These are phyloP conservation scores for Aspergillus puulaauensis DNA, from an alignment of 2,329 filamentous ascomycete genomes.

Conservation along the genomic window DNA sequence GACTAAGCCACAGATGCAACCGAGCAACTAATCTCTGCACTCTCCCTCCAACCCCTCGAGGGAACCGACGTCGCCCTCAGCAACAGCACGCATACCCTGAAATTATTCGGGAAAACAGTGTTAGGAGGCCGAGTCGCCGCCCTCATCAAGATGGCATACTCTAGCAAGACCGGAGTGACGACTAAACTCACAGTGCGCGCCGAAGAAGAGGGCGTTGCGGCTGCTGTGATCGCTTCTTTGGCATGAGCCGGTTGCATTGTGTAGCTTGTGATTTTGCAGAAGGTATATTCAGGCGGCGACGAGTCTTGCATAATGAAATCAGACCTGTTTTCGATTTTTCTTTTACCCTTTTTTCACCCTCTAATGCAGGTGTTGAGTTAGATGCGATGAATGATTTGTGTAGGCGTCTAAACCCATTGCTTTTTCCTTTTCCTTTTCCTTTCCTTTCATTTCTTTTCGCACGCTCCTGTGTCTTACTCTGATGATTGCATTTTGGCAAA, in stretches of 20 bases:
- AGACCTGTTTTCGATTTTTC: constrained; percentile 15
- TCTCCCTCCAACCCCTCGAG: constrained; percentile 91
- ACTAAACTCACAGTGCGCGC: constrained; percentile 91
- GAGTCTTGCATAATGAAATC: constrained; percentile 25
- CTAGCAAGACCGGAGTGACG: constrained; percentile 87
- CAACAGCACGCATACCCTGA: constrained; percentile 88
- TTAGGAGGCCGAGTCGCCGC: constrained; percentile 85
- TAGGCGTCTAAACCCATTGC: constrained; percentile 17
- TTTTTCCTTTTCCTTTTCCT: constrained; percentile 5
- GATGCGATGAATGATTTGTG: constrained; percentile 22
- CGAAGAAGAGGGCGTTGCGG: constrained; percentile 89
- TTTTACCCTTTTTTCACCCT: constrained; percentile 11
- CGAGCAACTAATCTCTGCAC: constrained; percentile 79
- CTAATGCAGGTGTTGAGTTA: constrained; percentile 22
- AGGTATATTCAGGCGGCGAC: constrained; percentile 14
- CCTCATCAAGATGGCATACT: constrained; percentile 88
- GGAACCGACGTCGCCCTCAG: constrained; percentile 89
- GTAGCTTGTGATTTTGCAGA: constrained; percentile 8
- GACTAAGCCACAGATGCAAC: constrained; percentile 70
- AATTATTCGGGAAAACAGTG: constrained; percentile 93
- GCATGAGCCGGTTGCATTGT: constrained; percentile 49
- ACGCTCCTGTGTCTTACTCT: not conserved
- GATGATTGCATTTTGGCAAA: constrained; percentile 9
- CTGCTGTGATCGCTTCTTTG: constrained; percentile 79
- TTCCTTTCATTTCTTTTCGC: not conserved